Evolutionary conservation across 2,329 filamentous ascomycete genomes (phyloP).

Genomic region (Fusarium guadeloupense): DNA sequence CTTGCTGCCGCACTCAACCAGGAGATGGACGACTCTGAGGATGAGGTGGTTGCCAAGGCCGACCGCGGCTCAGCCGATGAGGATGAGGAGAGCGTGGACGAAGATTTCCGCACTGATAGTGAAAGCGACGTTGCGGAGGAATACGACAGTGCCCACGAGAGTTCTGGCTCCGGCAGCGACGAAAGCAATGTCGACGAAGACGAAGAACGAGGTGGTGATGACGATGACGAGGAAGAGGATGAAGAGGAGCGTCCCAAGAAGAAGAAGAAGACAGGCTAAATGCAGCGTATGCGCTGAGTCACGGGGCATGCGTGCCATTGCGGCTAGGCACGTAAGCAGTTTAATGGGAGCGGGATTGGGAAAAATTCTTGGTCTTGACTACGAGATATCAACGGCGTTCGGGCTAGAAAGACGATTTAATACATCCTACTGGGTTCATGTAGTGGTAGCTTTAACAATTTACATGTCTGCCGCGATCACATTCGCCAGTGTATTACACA

Average conservation of each 20-base stretch:
- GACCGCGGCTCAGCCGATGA: conserved; percentile 94
- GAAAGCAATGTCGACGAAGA: conserved; percentile 60
- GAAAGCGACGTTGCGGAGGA: conserved; percentile 98
- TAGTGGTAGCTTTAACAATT: conserved; percentile 18
- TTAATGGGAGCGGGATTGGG: conserved; percentile 32
- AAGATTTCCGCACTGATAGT: conserved; percentile 92
- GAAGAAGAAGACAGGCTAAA: conserved; percentile 56
- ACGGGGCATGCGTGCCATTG: not conserved
- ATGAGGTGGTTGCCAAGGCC: conserved; percentile 76
- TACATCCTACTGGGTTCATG: conserved; percentile 14
- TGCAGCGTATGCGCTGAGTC: not conserved
- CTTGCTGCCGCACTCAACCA: conserved; percentile 87
- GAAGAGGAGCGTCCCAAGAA: conserved; percentile 60
- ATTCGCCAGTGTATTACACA: not conserved
- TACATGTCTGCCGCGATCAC: conserved; percentile 1
- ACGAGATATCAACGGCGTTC: conserved; percentile 41
- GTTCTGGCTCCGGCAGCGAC: conserved; percentile 74
- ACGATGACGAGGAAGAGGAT: conserved; percentile 56
- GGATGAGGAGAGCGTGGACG: conserved; percentile 93
- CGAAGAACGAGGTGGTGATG: conserved; percentile 54
- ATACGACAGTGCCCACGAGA: conserved; percentile 91
- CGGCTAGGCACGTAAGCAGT: conserved; percentile 7
- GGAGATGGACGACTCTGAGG: conserved; percentile 84
- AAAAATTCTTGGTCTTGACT: conserved; percentile 28
- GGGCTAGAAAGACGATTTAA: conserved; percentile 43